Evolutionary conservation across 2,329 filamentous ascomycete species (phyloP).

Genomic region (Bipolaris sorokiniana): DNA sequence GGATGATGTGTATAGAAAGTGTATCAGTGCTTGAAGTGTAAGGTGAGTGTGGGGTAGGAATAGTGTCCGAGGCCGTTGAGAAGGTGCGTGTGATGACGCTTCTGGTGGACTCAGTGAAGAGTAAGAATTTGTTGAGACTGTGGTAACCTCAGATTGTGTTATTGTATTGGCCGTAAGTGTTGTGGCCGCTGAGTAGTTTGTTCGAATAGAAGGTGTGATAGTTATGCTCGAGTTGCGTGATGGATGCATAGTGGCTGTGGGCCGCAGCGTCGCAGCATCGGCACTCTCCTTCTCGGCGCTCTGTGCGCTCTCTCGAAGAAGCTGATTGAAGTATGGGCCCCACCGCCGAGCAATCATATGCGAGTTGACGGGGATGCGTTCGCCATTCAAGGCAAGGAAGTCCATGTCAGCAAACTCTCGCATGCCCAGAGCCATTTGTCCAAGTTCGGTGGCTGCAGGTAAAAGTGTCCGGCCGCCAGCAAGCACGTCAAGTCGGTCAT

Average conservation of each 20-base stretch:
- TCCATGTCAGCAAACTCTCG: slow-evolving; percentile 97
- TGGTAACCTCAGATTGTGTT: slow-evolving; percentile 45
- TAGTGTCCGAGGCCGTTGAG: slow-evolving; percentile 79
- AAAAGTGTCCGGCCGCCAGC: slow-evolving; percentile 79
- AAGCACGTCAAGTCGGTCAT: slow-evolving; percentile 59
- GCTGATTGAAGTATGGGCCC: slow-evolving; percentile 94
- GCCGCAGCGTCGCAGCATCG: slow-evolving; percentile 77
- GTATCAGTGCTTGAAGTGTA: slow-evolving; percentile 86
- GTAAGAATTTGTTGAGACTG: slow-evolving; percentile 50
- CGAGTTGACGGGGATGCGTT: slow-evolving; percentile 92
- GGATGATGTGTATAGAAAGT: slow-evolving; percentile 92
- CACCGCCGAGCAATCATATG: slow-evolving; percentile 84
- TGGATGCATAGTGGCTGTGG: slow-evolving; percentile 60
- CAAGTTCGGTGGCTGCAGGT: slow-evolving; percentile 81
- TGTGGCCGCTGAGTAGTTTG: slow-evolving; percentile 52
- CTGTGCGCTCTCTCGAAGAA: slow-evolving; percentile 79
- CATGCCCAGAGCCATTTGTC: slow-evolving; percentile 76
- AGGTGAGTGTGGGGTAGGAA: slow-evolving; percentile 92
- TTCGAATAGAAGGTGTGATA: slow-evolving; percentile 73
- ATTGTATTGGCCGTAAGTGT: slow-evolving; percentile 51
- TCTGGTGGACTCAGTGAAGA: slow-evolving; percentile 60
- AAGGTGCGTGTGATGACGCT: slow-evolving; percentile 59
- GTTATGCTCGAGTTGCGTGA: slow-evolving; percentile 82
- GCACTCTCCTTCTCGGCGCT: slow-evolving; percentile 62
- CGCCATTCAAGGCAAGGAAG: slow-evolving; percentile 86